Conservation (phyloP, 148 eudicot species). For the Euryodendron excelsum region DNA sequence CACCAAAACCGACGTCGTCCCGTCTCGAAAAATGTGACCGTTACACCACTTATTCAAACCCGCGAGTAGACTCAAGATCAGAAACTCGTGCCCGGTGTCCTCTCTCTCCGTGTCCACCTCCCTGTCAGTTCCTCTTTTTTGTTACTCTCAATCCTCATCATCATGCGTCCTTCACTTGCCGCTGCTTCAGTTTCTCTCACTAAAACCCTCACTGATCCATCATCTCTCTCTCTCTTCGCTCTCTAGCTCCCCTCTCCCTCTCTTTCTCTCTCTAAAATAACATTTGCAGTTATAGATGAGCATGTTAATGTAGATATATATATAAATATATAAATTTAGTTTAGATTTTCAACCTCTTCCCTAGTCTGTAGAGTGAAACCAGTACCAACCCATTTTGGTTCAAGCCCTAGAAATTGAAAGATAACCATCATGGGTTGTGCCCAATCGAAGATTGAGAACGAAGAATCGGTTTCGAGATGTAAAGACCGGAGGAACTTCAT, state of each 20-base stretch:
- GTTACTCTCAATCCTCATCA: too few species aligned
- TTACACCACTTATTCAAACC: conserved; percentile 12
- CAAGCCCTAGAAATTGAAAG: background rate
- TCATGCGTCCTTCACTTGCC: background rate
- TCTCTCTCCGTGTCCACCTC: conserved; percentile 5
- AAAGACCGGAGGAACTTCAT: conserved; percentile 76
- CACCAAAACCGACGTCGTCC: conserved; percentile 20
- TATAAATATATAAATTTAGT: background rate
- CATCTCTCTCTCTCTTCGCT: background rate
- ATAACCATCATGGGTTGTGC: conserved; percentile 76
- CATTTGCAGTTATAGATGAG: background rate
- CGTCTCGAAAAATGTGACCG: conserved; percentile 51
- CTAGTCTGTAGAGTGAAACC: background rate
- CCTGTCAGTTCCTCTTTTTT: conserved; percentile 30
- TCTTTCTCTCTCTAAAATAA: too few species aligned
- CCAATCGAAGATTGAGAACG: conserved; percentile 89
- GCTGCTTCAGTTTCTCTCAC: background rate
- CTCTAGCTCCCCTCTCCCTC: background rate
- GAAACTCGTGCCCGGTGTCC: conserved; percentile 9
- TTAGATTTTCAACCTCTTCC: background rate
- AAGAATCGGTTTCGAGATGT: conserved; percentile 83
- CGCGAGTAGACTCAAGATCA: conserved; percentile 14
- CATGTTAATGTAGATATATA: background rate
- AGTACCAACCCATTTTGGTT: background rate
- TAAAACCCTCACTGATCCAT: too few species aligned